Evolutionary conservation across 768 basidiomycete genomes (phyloP).

Genomic region (Collybia sp.): DNA sequence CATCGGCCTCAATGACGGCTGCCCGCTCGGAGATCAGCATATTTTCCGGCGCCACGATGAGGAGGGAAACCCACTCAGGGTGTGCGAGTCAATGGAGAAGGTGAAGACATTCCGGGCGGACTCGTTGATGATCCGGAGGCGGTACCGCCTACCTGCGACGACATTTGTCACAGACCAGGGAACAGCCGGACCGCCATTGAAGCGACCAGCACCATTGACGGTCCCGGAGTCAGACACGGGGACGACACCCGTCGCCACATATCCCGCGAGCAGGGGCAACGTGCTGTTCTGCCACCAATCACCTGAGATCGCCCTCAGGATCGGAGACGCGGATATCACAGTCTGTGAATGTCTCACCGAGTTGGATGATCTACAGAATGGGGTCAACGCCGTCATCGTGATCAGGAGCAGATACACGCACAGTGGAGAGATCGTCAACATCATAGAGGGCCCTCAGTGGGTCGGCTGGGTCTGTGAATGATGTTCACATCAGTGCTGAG

Average conservation of each 20-base stretch:
- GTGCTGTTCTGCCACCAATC: conserved; percentile 40
- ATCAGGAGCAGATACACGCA: too few relatives aligned
- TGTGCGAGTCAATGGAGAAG: conserved; percentile 43
- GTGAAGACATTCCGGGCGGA: conserved; percentile 26
- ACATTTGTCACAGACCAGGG: conserved; percentile 30
- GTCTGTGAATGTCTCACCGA: conserved; percentile 6
- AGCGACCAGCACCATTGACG: conserved; percentile 35
- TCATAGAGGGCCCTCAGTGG: conserved; percentile 38
- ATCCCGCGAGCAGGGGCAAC: conserved; percentile 21
- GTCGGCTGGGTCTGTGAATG: conserved; percentile 26
- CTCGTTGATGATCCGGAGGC: conserved; percentile 16
- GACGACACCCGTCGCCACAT: conserved; percentile 19
- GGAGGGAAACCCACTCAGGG: conserved; percentile 13
- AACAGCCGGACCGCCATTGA: conserved; percentile 22
- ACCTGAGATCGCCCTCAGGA: conserved; percentile 15
- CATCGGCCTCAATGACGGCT: conserved; percentile 38
- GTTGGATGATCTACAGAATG: conserved; percentile 15
- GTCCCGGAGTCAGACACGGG: conserved; percentile 27
- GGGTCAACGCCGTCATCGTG: too few relatives aligned
- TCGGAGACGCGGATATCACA: conserved; percentile 10
- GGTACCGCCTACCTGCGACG: conserved; percentile 23
- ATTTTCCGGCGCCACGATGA: too few relatives aligned
- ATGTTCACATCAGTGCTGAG: too few relatives aligned
- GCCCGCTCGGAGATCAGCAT: conserved; percentile 10
- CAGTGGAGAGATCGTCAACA: conserved; percentile 26